Base-by-base conservation (phyloP, 768 basidiomycete species). In the Lactarius sanguifluus region DNA sequence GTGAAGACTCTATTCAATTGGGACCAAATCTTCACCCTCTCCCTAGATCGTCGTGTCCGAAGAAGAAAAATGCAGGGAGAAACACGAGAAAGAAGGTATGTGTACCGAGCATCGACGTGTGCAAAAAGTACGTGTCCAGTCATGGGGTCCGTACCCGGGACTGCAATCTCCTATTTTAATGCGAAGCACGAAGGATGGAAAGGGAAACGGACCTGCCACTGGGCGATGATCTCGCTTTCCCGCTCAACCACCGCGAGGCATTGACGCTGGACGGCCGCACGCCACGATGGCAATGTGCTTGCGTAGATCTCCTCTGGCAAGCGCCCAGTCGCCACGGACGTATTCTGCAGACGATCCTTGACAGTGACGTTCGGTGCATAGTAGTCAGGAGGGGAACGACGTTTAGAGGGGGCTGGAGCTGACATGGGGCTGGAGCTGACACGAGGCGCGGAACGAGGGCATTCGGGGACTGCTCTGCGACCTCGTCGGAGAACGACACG, bases 1-100 rank as follows among this genome's bases (percentile, higher is more conserved):
- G 15, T 40, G 64, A 59, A 52, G 20, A 36, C 15, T 40, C 54
- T 7, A 25, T 45, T 5, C 50, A 32, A 32, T 30, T 20, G 15
- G 30, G 8, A n/a, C 23, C 28, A 2, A 23, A 20, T 25, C 28
- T 88, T 69, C 73, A 94, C 93, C 88, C 93, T 72, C 86, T 76
- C 15, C 90, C 94, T 50, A 88, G 78, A 50, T 87, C 83, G 2
- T 78, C 79, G 69, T 86, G 83, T 0, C 96, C 96, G 73, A 96
- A 97, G 81, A 95, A 98, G 73, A 90, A 96, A 68, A 93, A 81
- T 0, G 87, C 80, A 0, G 96, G 96, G 7, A 99, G 79, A 67
- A 91, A 83, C 38, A 86, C 85, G 90, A 96, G 93, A 82, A 98
- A 98, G 78, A 95, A 98, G 0, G 91, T 94, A 72, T 95, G 94